Base-by-base conservation (phyloP, 208 protist genomes). In the Crithidia mellificae region DNA sequence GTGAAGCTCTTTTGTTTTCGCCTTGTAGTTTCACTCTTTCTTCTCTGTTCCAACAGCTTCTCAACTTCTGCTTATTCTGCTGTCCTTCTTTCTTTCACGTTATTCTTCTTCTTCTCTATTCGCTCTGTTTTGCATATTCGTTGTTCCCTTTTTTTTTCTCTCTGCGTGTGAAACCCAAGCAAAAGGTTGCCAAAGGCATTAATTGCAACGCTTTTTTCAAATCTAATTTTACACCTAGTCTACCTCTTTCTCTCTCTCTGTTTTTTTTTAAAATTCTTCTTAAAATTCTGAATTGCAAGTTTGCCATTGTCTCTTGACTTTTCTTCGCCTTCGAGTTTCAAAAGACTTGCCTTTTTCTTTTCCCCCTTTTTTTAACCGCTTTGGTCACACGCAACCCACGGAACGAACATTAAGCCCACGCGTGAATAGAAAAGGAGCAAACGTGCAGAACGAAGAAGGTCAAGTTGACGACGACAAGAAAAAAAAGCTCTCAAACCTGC, bases 331-430 rank as follows among this genome's bases (percentile, higher is more conserved):
- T 46, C 8, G n/a, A n/a, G n/a, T n/a, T n/a, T n/a, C n/a, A n/a
- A 27, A 14, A 51, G 38, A 11, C 6, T 30, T 8, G 34, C 46
- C 6, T 34, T 25, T 8, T 53, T 57, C 32, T 66, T 43, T 44
- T 66, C 30, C 61, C 22, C 41, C 29, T 56, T 20, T 32, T n/a
- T 69, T 68, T 29, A 67, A 47, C 73, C 25, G 66, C 43, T 29
- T 65, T 56, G 36, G 36, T n/a, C 36, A 12, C 36, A 41, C 36
- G 12, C 36, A 41, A 15, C 12, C 36, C 6, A 41, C 6, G 12
- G 36, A 41, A 41, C 36, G 6, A 41, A 12, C 12, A 12, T 15
- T 15, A 12, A 6, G 12, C 36, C 6, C 9, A 41, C 12, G 12
- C 41, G 41, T 46, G 41, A 46, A 46, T 46, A 46, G 41, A 46